Base-by-base conservation (phyloP, 768 basidiomycete species). In the Rhodosporidiobolus sp. region DNA sequence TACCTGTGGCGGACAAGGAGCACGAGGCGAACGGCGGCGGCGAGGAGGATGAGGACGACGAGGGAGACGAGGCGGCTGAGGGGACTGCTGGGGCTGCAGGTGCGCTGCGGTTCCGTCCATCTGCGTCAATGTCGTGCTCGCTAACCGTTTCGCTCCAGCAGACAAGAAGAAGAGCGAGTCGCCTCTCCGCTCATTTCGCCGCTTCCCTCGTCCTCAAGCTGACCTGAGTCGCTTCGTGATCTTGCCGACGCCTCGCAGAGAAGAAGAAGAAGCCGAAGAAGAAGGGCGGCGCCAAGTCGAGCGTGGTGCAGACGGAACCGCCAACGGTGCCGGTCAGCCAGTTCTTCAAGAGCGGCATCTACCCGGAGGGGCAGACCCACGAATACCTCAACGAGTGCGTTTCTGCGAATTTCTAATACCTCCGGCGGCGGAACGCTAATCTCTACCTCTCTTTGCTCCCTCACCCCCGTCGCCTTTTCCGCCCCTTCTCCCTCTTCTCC, bases 341-440 rank as follows among this genome's bases (percentile, higher is more conserved):
- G 81, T 85, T 98, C 66, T 98, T 90, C 83, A 86, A 89, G 17
- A 86, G 86, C 79, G 92, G 90, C n/a, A 83, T 87, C 35, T 98
- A 89, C 82, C 94, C 94, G 4, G 90, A 90, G 78, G 96, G 94
- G 53, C 90, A 98, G 83, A 85, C 92, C 63, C 89, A 93, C 69
- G 88, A 89, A 57, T 99, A 98, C 84, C 88, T 88, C 79, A 86
- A 94, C 82, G 91, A 94, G 94, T 96, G 78, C 76, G 92, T 86
- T n/a, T n/a, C n/a, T n/a, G n/a, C n/a, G n/a, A n/a, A n/a, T n/a
- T n/a, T n/a, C n/a, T n/a, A n/a, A n/a, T n/a, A n/a, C n/a, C n/a
- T n/a, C n/a, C n/a, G n/a, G n/a, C n/a, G n/a, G n/a, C n/a, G n/a
- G n/a, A n/a, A n/a, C n/a, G n/a, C n/a, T n/a, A n/a, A n/a, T n/a